Conservation (phyloP, 1,139 yeast species). For the Pichia sp. region DNA sequence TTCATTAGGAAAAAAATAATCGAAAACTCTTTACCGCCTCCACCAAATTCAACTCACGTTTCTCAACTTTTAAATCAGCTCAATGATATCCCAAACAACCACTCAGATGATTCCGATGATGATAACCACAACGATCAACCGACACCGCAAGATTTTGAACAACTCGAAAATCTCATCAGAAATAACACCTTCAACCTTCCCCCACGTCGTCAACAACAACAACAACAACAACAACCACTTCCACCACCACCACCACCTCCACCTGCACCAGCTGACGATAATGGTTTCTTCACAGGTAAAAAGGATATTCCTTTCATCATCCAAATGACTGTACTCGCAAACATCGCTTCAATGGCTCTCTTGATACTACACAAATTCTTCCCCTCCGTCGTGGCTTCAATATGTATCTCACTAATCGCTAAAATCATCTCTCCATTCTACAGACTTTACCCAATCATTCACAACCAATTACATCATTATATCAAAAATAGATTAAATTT, state of each 20-base stretch:
- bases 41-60: not conserved
- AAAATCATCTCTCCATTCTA: not conserved
- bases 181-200: not conserved
- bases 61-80: too few species aligned
- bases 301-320: conserved; percentile 15
- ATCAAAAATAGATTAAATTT: too few species aligned
- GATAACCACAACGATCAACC: not conserved
- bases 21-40: not conserved
- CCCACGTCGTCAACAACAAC: not conserved
- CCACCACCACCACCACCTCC: not conserved
- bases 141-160: not conserved
- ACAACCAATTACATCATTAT: not conserved
- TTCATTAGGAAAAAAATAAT: not conserved
- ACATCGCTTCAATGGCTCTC: conserved; percentile 37
- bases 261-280: not conserved
- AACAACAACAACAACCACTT: not conserved
- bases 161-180: not conserved
- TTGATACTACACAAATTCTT: conserved; percentile 43
- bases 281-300: conserved; percentile 14
- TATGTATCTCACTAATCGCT: conserved; percentile 1
- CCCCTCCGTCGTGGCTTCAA: conserved; percentile 35
- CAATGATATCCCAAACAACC: not conserved
- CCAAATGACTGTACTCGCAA: conserved; percentile 29
- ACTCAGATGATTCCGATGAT: not conserved
- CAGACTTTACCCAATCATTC: not conserved